Base-by-base conservation (phyloP, 2,329 filamentous ascomycete genomes). In the Endothia cerciana region DNA sequence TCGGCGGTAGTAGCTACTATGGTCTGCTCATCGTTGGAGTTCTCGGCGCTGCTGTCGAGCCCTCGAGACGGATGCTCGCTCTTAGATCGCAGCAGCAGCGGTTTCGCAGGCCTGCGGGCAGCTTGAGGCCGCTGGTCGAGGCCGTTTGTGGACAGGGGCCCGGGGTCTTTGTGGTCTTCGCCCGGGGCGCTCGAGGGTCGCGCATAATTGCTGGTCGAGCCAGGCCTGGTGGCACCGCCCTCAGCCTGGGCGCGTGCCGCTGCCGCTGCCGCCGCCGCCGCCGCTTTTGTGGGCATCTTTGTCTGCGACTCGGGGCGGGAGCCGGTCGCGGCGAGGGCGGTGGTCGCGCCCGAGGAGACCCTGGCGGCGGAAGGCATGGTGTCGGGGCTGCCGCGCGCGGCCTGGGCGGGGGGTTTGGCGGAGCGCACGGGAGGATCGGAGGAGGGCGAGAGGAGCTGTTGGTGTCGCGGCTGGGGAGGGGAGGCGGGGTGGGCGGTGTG, bases 61-160 rank as follows among this genome's bases (percentile, higher is more conserved):
- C 41, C 63, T 41, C 60, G 49, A 19, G 64, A 66, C 7, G 64
- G 66, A 71, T 81, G 83, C 70, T 88, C 85, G 74, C 85, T 88
- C 77, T 84, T 86, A 65, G 86, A 86, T 62, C 86, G 81, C 61
- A 83, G 72, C 22, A 88, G 77, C n/a, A 78, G 77, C 33, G 84
- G 84, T 71, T 86, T 86, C 5, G 73, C 69, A 19, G 80, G 77
- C 36, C 66, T 57, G 51, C 22, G 65, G 43, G 36, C 65, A 19
- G 53, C 41, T 28, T 59, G 62, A 22, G 40, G 22, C 8, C 25
- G 58, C 25, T 61, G 64, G 49, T 71, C 64, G 17, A 70, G 60
- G 66, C 74, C 76, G 69, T 78, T 77, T 7, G 69, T 60, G 63
- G 62, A 60, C 57, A 63, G 58, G 15, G 59, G 63, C 15, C 11